These are phyloP conservation scores for Tuber borchii DNA, from an alignment of 495 filamentous ascomycete genomes.

Conservation along the genomic window DNA sequence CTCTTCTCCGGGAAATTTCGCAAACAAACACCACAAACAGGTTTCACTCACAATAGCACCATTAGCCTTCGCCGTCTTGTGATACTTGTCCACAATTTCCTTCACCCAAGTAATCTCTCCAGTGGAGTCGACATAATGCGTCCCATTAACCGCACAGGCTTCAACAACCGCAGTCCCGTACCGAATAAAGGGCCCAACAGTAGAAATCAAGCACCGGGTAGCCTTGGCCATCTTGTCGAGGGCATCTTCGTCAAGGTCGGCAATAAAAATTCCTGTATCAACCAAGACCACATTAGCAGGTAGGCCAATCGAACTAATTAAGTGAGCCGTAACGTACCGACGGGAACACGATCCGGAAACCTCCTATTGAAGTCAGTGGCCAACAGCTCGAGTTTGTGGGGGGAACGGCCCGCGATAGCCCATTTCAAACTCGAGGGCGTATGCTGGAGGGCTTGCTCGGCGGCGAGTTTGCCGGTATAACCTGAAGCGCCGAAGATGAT, in stretches of 20 bases:
- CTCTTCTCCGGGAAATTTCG: neutral
- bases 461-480: conserved; percentile 75
- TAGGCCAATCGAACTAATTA: neutral
- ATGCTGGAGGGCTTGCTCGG: conserved; percentile 66
- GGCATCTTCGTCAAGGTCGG: conserved; percentile 55
- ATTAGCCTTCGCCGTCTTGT: conserved; percentile 62
- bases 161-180: conserved; percentile 76
- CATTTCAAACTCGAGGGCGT: conserved; percentile 78
- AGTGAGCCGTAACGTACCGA: conserved; percentile 48
- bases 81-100: conserved; percentile 73
- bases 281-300: conserved; percentile 10
- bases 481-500: conserved; percentile 78
- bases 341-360: conserved; percentile 63
- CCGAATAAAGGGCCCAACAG: conserved; percentile 73
- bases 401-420: conserved; percentile 80
- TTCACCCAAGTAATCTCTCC: conserved; percentile 78
- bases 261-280: conserved; percentile 55
- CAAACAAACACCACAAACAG: neutral
- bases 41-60: conserved; percentile 59
- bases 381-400: conserved; percentile 61
- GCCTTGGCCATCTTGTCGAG: conserved; percentile 64
- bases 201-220: conserved; percentile 71
- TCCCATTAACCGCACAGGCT: conserved; percentile 81
- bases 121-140: conserved; percentile 86
- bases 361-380: conserved; percentile 58